phyloP scores from a whole-genome alignment of 768 basidiomycete species.

The Lactifluus volemus region DNA sequence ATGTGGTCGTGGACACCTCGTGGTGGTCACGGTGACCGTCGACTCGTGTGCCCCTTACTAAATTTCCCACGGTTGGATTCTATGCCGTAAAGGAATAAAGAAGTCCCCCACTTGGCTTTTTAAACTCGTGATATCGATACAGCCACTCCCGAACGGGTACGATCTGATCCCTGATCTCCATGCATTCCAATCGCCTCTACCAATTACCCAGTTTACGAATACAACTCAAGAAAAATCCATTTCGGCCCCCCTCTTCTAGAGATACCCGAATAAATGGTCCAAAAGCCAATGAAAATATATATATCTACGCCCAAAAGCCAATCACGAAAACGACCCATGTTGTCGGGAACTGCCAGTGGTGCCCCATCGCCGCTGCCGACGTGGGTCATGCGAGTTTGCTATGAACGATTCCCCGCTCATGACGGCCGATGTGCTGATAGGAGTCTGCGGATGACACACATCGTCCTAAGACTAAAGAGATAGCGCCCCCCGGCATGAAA shows the following conservation, averaged over 20 bases:
- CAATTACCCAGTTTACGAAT: not conserved
- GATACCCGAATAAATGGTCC: not conserved
- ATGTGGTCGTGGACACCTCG: not conserved
- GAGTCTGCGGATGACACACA: not conserved
- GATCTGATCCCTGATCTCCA: slow-evolving; percentile 2
- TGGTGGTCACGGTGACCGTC: not conserved
- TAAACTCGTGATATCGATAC: not conserved
- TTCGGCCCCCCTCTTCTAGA: not conserved
- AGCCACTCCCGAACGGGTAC: not conserved
- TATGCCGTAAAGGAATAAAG: not conserved
- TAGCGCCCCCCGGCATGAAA: not conserved
- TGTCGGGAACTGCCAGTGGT: slow-evolving; percentile 4
- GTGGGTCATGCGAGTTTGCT: slow-evolving; percentile 13
- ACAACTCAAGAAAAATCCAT: slow-evolving; percentile 12
- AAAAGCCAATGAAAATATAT: not conserved
- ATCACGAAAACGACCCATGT: slow-evolving; percentile 16
- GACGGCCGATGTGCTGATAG: slow-evolving; percentile 15
- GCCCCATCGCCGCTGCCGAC: slow-evolving; percentile 10
- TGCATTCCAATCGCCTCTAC: slow-evolving; percentile 1
- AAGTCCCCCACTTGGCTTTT: not conserved
- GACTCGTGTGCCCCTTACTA: not conserved
- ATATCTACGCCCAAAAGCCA: not conserved
- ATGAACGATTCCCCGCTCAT: slow-evolving; percentile 16
- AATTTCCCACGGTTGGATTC: slow-evolving; percentile 11
- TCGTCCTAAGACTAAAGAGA: not conserved